A percentile compares a stretch with the other conserved stretches of the same genome.
These are phyloP conservation scores for Calocera cornea DNA, from an alignment of 768 basidiomycete species.

Conservation along the genomic window DNA sequence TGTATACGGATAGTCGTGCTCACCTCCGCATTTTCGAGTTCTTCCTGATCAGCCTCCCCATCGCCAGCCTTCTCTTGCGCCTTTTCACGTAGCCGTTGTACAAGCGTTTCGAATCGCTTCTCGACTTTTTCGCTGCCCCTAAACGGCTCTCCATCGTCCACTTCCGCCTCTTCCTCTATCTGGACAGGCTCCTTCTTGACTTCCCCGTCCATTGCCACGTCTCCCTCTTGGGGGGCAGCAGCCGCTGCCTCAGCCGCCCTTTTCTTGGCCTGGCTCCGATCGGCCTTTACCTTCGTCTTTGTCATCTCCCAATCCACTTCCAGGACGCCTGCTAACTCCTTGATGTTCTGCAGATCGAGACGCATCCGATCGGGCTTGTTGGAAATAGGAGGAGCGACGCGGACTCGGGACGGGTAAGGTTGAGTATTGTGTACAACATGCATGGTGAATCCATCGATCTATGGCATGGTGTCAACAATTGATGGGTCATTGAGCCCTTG, in stretches of 20 bases:
- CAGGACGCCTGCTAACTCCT: slow-evolving; percentile 52
- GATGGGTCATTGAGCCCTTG: background rate
- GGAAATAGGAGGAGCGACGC: slow-evolving; percentile 70
- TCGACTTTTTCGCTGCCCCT: slow-evolving; percentile 70
- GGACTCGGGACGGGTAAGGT: slow-evolving; percentile 63
- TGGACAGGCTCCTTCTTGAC: slow-evolving; percentile 29
- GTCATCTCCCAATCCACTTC: slow-evolving; percentile 45
- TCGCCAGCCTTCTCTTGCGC: slow-evolving; percentile 31
- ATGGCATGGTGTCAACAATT: slow-evolving; percentile 2
- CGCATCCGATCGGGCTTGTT: slow-evolving; percentile 65
- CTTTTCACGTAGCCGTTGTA: slow-evolving; percentile 55
- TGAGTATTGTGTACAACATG: slow-evolving; percentile 73
- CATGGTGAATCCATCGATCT: slow-evolving; percentile 93
- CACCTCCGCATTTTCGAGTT: slow-evolving; percentile 60
- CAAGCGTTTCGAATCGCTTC: slow-evolving; percentile 61
- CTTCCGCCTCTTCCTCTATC: slow-evolving; percentile 16
- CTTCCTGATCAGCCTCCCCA: slow-evolving; percentile 44
- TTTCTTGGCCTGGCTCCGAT: slow-evolving; percentile 14
- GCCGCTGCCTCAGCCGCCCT: slow-evolving; percentile 10
- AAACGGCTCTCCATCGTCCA: slow-evolving; percentile 37
- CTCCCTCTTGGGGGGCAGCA: slow-evolving; percentile 10
- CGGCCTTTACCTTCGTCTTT: background rate
- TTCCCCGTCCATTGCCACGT: slow-evolving; percentile 24
- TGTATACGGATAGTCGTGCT: slow-evolving; percentile 16
- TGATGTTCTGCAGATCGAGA: slow-evolving; percentile 69